Percentiles rank a stretch among this genome's conserved stretches.
Evolutionary conservation across 371 early-diverging fungal genomes (phyloP).

Genomic region (Syncephalastrum contaminatum): DNA sequence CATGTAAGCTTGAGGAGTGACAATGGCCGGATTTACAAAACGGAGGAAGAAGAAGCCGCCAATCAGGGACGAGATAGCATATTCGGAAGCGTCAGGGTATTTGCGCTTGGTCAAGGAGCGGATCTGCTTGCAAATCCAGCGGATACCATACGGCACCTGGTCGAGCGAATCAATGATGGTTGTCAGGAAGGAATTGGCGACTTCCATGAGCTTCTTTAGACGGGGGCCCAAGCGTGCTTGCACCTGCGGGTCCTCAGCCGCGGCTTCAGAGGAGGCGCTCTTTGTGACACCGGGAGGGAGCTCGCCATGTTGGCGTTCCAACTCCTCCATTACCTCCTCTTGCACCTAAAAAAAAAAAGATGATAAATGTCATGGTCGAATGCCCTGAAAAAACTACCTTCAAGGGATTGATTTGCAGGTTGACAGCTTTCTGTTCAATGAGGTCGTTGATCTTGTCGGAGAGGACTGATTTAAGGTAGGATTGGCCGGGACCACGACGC

Average conservation of each 20-base stretch:
- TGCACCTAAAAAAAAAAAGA: conserved; percentile 54
- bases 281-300: conserved; percentile 58
- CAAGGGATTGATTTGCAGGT: conserved; percentile 88
- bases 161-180: conserved; percentile 81
- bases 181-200: conserved; percentile 76
- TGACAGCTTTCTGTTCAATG: conserved; percentile 48
- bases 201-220: conserved; percentile 72
- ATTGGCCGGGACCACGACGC: conserved; percentile 90
- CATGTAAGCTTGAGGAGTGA: conserved; percentile 92
- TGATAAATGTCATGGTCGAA: background rate
- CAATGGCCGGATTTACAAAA: conserved; percentile 92
- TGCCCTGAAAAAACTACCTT: conserved; percentile 36
- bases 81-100: conserved; percentile 84
- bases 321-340: conserved; percentile 77
- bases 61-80: conserved; percentile 85
- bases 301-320: conserved; percentile 55
- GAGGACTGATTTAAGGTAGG: conserved; percentile 86
- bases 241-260: conserved; percentile 72
- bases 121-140: conserved; percentile 97
- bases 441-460: conserved; percentile 75
- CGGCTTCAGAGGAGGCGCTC: conserved; percentile 73
- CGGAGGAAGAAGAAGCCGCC: conserved; percentile 95
- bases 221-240: conserved; percentile 78
- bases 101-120: conserved; percentile 81
- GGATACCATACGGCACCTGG: conserved; percentile 91